These are phyloP conservation scores for Kwoniella europaea DNA, from an alignment of 768 basidiomycete species.

Conservation along the genomic window DNA sequence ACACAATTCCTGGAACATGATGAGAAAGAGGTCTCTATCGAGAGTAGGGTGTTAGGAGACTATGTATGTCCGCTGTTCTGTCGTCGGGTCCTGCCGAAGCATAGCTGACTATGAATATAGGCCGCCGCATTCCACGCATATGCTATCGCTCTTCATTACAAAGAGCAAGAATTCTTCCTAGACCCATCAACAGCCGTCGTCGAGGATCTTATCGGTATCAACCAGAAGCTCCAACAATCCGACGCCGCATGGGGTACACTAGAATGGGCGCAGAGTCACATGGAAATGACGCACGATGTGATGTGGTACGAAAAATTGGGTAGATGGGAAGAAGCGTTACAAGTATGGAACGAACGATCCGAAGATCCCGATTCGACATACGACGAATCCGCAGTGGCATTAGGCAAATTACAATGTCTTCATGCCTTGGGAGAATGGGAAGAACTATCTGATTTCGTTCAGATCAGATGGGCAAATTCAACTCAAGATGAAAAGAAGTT, in stretches of 20 bases:
- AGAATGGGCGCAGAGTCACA: constrained; percentile 83
- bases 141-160: constrained; percentile 97
- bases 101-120: constrained; percentile 30
- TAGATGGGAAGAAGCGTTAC: constrained; percentile 90
- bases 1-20: constrained; percentile 99
- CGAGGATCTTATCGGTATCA: constrained; percentile 92
- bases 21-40: constrained; percentile 91
- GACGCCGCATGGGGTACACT: constrained; percentile 98
- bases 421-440: constrained; percentile 99
- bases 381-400: constrained; percentile 66
- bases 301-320: constrained; percentile 98
- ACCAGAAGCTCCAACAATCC: constrained; percentile 93
- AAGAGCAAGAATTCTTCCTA: constrained; percentile 93
- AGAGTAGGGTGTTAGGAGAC: constrained; percentile 88
- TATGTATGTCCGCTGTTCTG: constrained; percentile 60
- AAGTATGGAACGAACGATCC: constrained; percentile 50
- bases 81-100: not conserved
- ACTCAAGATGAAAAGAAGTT: constrained; percentile 80
- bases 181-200: constrained; percentile 86
- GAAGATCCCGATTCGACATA: constrained; percentile 71
- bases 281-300: constrained; percentile 78
- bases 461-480: constrained; percentile 83
- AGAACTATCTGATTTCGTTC: constrained; percentile 78
- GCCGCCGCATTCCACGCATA: constrained; percentile 92
- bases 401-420: constrained; percentile 92